Percentiles rank a stretch among this genome's conserved stretches.
phyloP scores from a whole-genome alignment of 345 rosid species.

The Arabis hirsuta region DNA sequence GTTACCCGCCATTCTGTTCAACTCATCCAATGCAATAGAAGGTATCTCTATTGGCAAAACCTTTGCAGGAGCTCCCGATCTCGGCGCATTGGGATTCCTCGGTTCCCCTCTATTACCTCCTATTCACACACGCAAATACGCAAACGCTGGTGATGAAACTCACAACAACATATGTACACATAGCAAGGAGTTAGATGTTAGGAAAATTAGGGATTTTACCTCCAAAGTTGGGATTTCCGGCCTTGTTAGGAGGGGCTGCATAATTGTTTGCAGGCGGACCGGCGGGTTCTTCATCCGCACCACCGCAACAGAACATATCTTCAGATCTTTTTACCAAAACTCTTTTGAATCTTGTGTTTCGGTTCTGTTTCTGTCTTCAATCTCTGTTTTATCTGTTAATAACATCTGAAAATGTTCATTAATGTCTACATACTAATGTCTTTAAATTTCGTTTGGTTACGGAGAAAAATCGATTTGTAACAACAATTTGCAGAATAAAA shows the following conservation, averaged over 20 bases:
- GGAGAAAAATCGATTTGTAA: neutral
- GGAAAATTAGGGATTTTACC: slow-evolving; percentile 29
- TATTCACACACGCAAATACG: slow-evolving; percentile 24
- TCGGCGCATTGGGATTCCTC: slow-evolving; percentile 52
- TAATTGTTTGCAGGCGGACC: slow-evolving; percentile 71
- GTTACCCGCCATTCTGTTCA: slow-evolving; percentile 64
- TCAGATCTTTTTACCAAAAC: slow-evolving; percentile 34
- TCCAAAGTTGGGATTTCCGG: slow-evolving; percentile 58
- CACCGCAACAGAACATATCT: slow-evolving; percentile 91
- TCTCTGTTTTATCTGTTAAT: slow-evolving; percentile 34
- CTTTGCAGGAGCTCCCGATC: slow-evolving; percentile 76
- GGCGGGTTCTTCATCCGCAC: slow-evolving; percentile 75
- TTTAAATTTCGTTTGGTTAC: neutral
- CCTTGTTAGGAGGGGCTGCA: slow-evolving; percentile 74
- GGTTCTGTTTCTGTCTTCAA: slow-evolving; percentile 22
- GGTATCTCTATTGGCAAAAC: slow-evolving; percentile 83
- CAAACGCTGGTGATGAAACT: slow-evolving; percentile 25
- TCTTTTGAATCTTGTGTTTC: slow-evolving; percentile 30
- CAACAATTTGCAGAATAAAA: neutral
- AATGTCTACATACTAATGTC: neutral
- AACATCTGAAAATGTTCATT: slow-evolving; percentile 19
- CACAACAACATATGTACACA: neutral
- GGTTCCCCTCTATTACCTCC: slow-evolving; percentile 81
- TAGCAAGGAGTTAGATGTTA: neutral
- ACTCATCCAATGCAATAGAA: slow-evolving; percentile 62